A percentile compares a stretch with the other conserved stretches of the same genome.
These are phyloP conservation scores for Corynascus novoguineensis DNA, from an alignment of 495 filamentous ascomycete species.

Conservation along the genomic window DNA sequence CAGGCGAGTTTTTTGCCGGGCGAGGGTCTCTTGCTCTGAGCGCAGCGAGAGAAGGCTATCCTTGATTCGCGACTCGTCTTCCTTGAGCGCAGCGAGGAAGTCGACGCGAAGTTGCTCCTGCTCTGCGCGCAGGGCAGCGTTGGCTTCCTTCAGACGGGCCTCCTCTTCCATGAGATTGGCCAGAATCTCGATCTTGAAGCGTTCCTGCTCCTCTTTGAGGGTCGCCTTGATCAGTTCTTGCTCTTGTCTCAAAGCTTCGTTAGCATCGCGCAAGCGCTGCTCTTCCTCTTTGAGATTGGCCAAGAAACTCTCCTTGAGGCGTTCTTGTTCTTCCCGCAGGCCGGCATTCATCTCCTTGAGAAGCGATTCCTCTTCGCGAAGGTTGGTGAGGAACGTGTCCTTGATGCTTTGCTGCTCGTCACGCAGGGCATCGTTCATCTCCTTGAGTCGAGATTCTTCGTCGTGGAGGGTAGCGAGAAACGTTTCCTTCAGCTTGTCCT, in stretches of 20 bases:
- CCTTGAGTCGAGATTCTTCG: slow-evolving; percentile 24
- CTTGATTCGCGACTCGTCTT: slow-evolving; percentile 40
- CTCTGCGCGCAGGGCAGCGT: slow-evolving; percentile 59
- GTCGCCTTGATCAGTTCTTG: slow-evolving; percentile 15
- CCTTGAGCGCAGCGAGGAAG: slow-evolving; percentile 50
- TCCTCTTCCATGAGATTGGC: slow-evolving; percentile 70
- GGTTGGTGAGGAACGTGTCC: slow-evolving; percentile 56
- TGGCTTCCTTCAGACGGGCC: slow-evolving; percentile 67
- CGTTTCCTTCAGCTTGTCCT: slow-evolving; percentile 21
- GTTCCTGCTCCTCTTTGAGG: slow-evolving; percentile 30
- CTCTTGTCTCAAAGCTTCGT: slow-evolving; percentile 19
- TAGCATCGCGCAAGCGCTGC: slow-evolving; percentile 15
- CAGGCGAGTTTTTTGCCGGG: slow-evolving; percentile 66
- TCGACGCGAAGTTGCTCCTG: slow-evolving; percentile 63
- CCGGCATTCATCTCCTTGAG: slow-evolving; percentile 60
- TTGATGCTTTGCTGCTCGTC: slow-evolving; percentile 74
- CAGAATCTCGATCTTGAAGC: slow-evolving; percentile 39
- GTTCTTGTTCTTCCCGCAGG: slow-evolving; percentile 36
- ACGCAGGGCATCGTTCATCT: slow-evolving; percentile 43
- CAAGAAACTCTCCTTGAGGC: slow-evolving; percentile 33
- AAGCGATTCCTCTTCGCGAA: slow-evolving; percentile 63
- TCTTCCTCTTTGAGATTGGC: slow-evolving; percentile 27
- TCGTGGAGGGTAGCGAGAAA: slow-evolving; percentile 24
- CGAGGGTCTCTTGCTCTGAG: slow-evolving; percentile 65
- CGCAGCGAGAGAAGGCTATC: slow-evolving; percentile 45